A percentile compares a stretch with the other conserved stretches of the same genome.
Evolutionary conservation across 2,329 filamentous ascomycete genomes (phyloP).

Genomic region (Fusarium albosuccineum): DNA sequence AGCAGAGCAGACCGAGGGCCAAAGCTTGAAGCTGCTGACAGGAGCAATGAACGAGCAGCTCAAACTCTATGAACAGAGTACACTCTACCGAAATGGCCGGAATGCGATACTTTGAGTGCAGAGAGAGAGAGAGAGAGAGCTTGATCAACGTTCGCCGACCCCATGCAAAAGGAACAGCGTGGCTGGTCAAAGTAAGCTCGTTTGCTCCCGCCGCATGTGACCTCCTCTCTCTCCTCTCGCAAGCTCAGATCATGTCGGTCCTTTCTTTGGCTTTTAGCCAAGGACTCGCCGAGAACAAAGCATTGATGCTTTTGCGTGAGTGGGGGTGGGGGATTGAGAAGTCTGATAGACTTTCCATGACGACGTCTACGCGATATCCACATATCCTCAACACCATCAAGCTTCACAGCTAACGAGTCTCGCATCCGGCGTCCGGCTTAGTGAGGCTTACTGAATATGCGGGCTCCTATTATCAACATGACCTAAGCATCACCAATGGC

Average conservation of each 20-base stretch:
- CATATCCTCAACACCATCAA: neutral
- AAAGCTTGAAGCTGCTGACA: too few species aligned
- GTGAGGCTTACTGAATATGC: conserved; percentile 26
- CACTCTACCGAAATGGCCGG: neutral
- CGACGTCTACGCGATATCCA: neutral
- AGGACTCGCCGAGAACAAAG: neutral
- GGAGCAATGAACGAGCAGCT: too few species aligned
- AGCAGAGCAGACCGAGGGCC: neutral
- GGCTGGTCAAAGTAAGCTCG: neutral
- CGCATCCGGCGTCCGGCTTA: conserved; percentile 24
- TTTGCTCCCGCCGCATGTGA: neutral
- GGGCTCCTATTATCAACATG: conserved; percentile 15
- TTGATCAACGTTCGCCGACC: too few species aligned
- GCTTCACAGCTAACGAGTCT: too few species aligned
- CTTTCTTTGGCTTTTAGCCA: neutral
- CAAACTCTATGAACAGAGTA: too few species aligned
- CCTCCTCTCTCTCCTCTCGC: neutral
- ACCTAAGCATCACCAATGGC: conserved; percentile 2
- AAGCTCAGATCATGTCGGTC: conserved; percentile 10
- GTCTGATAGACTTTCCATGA: neutral
- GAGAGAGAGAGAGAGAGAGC: neutral
- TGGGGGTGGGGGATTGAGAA: neutral
- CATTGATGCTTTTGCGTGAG: neutral
- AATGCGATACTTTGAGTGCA: neutral
- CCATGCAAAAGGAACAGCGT: too few species aligned